Evolutionary conservation across 768 basidiomycete genomes (phyloP).

Genomic region (Kwoniella europaea): DNA sequence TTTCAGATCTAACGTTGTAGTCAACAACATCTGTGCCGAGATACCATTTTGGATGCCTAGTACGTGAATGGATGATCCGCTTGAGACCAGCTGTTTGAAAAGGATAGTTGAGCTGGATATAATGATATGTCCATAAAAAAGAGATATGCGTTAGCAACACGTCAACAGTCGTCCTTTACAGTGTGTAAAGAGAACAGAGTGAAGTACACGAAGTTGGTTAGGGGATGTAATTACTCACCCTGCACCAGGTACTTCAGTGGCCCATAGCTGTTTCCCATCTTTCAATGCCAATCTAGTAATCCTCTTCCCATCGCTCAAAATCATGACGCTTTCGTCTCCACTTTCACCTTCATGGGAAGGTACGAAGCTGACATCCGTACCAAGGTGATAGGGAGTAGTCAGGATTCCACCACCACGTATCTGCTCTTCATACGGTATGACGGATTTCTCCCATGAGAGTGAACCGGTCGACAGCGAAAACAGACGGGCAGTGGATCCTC

Average conservation of each 20-base stretch:
- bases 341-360: conserved; percentile 22
- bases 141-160: neutral
- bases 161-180: neutral
- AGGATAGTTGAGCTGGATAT: conserved; percentile 67
- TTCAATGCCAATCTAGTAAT: conserved; percentile 64
- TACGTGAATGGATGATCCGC: conserved; percentile 65
- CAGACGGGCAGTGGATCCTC: conserved; percentile 70
- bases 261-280: conserved; percentile 70
- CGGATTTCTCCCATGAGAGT: conserved; percentile 68
- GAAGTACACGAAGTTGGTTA: neutral
- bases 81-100: conserved; percentile 68
- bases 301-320: conserved; percentile 58
- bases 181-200: neutral
- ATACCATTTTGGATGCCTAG: conserved; percentile 65
- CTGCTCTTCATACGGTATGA: conserved; percentile 63
- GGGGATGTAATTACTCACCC: conserved; percentile 62
- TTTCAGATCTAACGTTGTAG: conserved; percentile 69
- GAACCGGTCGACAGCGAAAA: conserved; percentile 71
- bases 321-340: conserved; percentile 27
- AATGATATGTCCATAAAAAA: neutral
- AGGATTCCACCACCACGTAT: conserved; percentile 46
- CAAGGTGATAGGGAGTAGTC: conserved; percentile 66
- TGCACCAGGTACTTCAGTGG: conserved; percentile 72
- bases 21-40: conserved; percentile 69
- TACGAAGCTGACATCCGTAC: conserved; percentile 64